Evolutionary conservation across 2,329 filamentous ascomycete species (phyloP).

Genomic region (Sporothrix pallida): DNA sequence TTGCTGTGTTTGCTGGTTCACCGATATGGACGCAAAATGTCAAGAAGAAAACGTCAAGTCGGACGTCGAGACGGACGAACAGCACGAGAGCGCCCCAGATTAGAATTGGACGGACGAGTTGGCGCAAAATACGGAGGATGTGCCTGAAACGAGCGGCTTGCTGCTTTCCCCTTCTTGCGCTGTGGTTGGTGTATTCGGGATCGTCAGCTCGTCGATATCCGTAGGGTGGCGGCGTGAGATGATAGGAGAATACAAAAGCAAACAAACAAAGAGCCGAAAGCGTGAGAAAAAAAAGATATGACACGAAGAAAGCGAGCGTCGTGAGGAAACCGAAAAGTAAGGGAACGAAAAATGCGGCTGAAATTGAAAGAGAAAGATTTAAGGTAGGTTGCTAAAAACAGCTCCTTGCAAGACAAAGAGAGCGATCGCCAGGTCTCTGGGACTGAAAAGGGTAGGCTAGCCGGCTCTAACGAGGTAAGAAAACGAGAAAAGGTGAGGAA

Average conservation of each 20-base stretch:
- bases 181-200: not conserved
- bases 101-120: not conserved
- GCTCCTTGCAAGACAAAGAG: constrained; percentile 14
- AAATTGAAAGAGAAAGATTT: not conserved
- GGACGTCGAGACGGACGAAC: not conserved
- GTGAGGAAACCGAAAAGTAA: not conserved
- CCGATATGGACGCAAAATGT: not conserved
- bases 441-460: constrained; percentile 19
- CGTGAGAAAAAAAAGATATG: constrained; percentile 2
- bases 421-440: not conserved
- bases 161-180: constrained; percentile 1
- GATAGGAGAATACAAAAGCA: not conserved
- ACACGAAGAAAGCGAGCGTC: not conserved
- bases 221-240: not conserved
- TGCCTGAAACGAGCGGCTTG: constrained; percentile 28
- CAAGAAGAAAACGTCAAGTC: not conserved
- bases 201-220: constrained; percentile 6
- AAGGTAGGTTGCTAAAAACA: constrained; percentile 21
- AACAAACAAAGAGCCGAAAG: constrained; percentile 21
- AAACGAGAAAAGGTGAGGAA: not conserved
- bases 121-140: constrained; percentile 22
- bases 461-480: constrained; percentile 6
- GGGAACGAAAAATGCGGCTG: constrained; percentile 3
- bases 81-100: not conserved
- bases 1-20: not conserved